These are phyloP conservation scores for Babesia ovis DNA, from an alignment of 169 alveolate genomes.

Conservation along the genomic window DNA sequence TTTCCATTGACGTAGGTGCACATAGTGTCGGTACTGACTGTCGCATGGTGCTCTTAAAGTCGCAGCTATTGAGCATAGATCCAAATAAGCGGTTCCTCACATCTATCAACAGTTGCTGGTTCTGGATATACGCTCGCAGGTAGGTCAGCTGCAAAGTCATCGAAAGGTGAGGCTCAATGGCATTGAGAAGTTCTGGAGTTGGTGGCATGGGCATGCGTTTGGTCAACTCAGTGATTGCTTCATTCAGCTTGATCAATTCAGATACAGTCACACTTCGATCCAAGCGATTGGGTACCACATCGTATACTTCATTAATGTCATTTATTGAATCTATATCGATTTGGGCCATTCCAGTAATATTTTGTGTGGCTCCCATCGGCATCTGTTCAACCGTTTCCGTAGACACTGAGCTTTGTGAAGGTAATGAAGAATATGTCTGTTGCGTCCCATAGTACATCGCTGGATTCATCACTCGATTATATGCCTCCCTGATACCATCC, in stretches of 20 bases:
- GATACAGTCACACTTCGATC: slow-evolving; percentile 1
- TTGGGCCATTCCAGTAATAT: neutral
- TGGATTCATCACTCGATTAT: neutral
- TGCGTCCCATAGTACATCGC: slow-evolving; percentile 3
- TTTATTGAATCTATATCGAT: neutral
- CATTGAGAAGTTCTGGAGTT: slow-evolving; percentile 31
- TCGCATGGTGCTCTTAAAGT: slow-evolving; percentile 16
- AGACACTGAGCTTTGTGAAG: neutral
- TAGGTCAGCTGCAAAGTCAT: slow-evolving; percentile 57
- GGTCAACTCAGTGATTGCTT: slow-evolving; percentile 52
- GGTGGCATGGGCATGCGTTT: slow-evolving; percentile 62
- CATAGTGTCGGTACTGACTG: slow-evolving; percentile 1
- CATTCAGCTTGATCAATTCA: slow-evolving; percentile 43
- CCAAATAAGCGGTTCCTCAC: slow-evolving; percentile 27
- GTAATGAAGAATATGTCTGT: neutral
- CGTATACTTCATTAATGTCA: neutral
- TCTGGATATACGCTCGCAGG: slow-evolving; percentile 61
- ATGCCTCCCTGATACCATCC: neutral
- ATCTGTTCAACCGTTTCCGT: neutral
- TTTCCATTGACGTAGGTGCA: slow-evolving; percentile 9
- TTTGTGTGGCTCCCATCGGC: neutral
- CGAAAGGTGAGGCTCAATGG: slow-evolving; percentile 59
- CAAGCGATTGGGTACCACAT: neutral
- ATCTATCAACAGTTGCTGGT: slow-evolving; percentile 63
- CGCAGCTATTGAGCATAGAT: neutral